Evolutionary conservation across 1,284 basidiomycete species (phyloP).

Genomic region (Rhodotorula mucilaginosa): DNA sequence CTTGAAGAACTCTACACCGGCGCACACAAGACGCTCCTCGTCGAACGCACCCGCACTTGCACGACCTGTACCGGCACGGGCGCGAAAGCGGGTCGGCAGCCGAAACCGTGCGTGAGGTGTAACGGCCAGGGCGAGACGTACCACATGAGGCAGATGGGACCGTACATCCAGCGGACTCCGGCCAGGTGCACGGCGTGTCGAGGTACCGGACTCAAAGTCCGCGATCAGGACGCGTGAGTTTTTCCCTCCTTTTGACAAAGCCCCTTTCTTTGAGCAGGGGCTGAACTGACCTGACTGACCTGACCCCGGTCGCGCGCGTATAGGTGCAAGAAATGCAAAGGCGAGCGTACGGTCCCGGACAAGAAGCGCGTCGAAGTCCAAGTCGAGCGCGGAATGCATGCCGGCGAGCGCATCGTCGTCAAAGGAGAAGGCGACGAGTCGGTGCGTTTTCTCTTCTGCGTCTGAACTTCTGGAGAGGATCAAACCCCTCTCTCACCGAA

Average conservation of each 20-base stretch:
- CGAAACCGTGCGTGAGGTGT: conserved; percentile 76
- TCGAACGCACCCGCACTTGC: conserved; percentile 83
- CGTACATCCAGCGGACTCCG: conserved; percentile 53
- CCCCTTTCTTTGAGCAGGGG: no score
- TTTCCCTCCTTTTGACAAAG: no score
- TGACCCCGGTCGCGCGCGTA: conserved; percentile 45
- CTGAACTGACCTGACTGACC: not conserved
- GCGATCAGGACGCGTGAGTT: conserved; percentile 79
- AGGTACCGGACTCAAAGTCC: conserved; percentile 73
- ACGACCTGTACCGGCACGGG: conserved; percentile 75
- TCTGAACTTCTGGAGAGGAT: no score
- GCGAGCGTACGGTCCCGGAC: conserved; percentile 75
- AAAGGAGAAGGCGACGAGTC: conserved; percentile 86
- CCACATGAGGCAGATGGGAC: conserved; percentile 38
- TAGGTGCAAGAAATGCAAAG: conserved; percentile 95
- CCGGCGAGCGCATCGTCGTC: conserved; percentile 81
- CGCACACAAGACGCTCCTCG: conserved; percentile 80
- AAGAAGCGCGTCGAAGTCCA: conserved; percentile 83
- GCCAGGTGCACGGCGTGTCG: conserved; percentile 71
- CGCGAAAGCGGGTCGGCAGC: conserved; percentile 72
- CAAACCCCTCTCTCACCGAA: no score
- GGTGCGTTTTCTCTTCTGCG: conserved; percentile 53
- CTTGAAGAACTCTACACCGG: conserved; percentile 92
- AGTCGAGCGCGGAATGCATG: conserved; percentile 82
- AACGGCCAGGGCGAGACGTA: conserved; percentile 76